Evolutionary conservation across 2,329 filamentous ascomycete genomes (phyloP).

Genomic region (Fusarium mexicanum): DNA sequence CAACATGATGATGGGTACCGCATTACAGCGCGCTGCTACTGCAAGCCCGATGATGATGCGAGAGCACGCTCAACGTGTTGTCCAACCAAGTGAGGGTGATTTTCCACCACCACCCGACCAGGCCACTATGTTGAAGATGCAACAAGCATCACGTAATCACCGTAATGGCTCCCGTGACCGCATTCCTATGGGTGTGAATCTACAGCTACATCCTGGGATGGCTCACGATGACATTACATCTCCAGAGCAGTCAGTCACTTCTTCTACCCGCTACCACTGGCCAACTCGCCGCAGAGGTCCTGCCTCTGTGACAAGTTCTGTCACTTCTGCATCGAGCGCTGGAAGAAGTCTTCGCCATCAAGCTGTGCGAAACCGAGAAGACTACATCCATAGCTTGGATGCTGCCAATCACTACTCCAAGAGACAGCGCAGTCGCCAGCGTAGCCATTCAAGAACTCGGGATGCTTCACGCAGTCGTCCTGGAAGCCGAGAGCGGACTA

Average conservation of each 20-base stretch:
- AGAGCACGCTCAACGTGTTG: slow-evolving; percentile 53
- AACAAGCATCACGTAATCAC: slow-evolving; percentile 64
- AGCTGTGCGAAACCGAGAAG: slow-evolving; percentile 72
- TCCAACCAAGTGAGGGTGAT: slow-evolving; percentile 45
- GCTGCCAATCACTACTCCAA: slow-evolving; percentile 73
- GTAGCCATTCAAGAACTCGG: slow-evolving; percentile 57
- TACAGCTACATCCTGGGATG: slow-evolving; percentile 71
- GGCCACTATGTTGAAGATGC: slow-evolving; percentile 69
- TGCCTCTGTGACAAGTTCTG: slow-evolving; percentile 66
- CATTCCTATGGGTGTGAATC: slow-evolving; percentile 74
- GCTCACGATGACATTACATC: slow-evolving; percentile 64
- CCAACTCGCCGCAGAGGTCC: slow-evolving; percentile 63
- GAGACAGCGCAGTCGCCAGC: slow-evolving; percentile 65
- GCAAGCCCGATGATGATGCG: slow-evolving; percentile 73
- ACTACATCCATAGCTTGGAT: slow-evolving; percentile 88
- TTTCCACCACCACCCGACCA: slow-evolving; percentile 70
- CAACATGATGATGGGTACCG: slow-evolving; percentile 54
- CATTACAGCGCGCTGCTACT: slow-evolving; percentile 72
- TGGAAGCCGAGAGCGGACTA: slow-evolving; percentile 59
- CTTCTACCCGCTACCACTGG: slow-evolving; percentile 66
- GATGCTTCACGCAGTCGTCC: slow-evolving; percentile 58
- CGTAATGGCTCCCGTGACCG: slow-evolving; percentile 80
- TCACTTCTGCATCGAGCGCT: slow-evolving; percentile 65
- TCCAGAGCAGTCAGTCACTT: slow-evolving; percentile 63
- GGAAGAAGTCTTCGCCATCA: slow-evolving; percentile 61